Base-by-base conservation (phyloP, 1,284 basidiomycete genomes). In the Ganoderma boninense region DNA sequence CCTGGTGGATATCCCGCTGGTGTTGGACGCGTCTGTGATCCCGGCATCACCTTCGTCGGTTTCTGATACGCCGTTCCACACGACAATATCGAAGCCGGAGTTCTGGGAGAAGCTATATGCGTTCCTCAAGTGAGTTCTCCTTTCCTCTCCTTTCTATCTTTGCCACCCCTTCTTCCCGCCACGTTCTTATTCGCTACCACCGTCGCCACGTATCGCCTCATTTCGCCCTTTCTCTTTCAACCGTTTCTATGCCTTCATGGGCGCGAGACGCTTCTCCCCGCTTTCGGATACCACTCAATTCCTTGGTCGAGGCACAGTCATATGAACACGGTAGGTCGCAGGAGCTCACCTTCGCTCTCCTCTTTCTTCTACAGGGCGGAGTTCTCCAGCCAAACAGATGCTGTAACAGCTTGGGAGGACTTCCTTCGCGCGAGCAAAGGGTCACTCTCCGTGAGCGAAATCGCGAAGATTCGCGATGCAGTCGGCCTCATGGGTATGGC, bases 401-500 rank as follows among this genome's bases (percentile, higher is more conserved):
- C 87, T 0, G 81, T 86, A 20, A 77, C 79, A 23, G 92, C 91
- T 8, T 95, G 92, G 77, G 93, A 95, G 79, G 87, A 92, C 71
- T 95, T 93, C 80, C 85, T 95, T 69, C 84, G 88, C 60, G 92
- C 89, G 0, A 89, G 87, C 78, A 95, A 95, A 77, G 89, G 87
- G 13, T 83, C 85, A 14, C 84, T 95, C 71, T 92, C 88, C 5
- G 87, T 90, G 0, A 89, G 84, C 75, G 92, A 95, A 77, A 92
- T 95, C 69, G 93, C 93, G 35, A 92, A 87, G 82, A 93, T 95
- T 77, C 87, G 93, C 43, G 93, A 95, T 78, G 84, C 85, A 38
- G 90, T 93, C 54, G 93, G 92, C 23, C 85, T 94, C 46, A 84
- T 89, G 63, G 93, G 94, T 13, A 95, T 95, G 93, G 90, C 89